Evolutionary conservation across 208 protist species (phyloP).

Genomic region (Crithidia fasciculata): DNA sequence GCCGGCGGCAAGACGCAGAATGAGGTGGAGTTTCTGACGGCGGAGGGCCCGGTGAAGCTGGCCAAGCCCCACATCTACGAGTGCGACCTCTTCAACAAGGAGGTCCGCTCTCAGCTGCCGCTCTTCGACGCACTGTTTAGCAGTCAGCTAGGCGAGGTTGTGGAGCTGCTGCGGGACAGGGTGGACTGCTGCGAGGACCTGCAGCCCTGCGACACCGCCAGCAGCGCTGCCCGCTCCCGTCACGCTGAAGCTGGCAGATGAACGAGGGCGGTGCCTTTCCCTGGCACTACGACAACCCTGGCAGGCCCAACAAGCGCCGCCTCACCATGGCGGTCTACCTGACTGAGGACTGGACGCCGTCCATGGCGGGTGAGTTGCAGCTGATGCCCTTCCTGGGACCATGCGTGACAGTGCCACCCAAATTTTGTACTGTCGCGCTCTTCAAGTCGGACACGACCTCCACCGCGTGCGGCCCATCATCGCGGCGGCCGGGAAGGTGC

Average conservation of each 20-base stretch:
- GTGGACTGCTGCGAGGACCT: constrained; percentile 41
- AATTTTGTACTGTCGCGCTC: constrained; percentile 45
- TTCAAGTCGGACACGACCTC: constrained; percentile 52
- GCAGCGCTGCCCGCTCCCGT: constrained; percentile 18
- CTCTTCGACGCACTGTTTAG: constrained; percentile 47
- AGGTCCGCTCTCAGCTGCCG: constrained; percentile 35
- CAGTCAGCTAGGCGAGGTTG: constrained; percentile 34
- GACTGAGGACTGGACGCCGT: constrained; percentile 41
- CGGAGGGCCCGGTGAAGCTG: constrained; percentile 46
- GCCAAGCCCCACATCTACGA: constrained; percentile 63
- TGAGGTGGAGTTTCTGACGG: constrained; percentile 49
- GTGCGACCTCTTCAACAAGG: constrained; percentile 47
- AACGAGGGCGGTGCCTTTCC: constrained; percentile 60
- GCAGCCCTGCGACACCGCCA: constrained; percentile 24
- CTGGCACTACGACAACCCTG: constrained; percentile 72
- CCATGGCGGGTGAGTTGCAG: constrained; percentile 45
- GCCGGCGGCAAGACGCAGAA: constrained; percentile 42
- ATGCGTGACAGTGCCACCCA: constrained; percentile 36
- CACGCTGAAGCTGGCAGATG: constrained; percentile 66
- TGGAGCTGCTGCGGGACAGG: constrained; percentile 42
- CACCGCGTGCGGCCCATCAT: constrained; percentile 44
- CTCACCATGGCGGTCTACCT: constrained; percentile 67
- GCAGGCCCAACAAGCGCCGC: constrained; percentile 50
- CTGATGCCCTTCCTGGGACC: constrained; percentile 49
- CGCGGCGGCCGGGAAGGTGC: constrained; percentile 4